A percentile compares a stretch with the other conserved stretches of the same genome.
These are phyloP conservation scores for Leccinum broughii DNA, from an alignment of 768 basidiomycete species.

Conservation along the genomic window DNA sequence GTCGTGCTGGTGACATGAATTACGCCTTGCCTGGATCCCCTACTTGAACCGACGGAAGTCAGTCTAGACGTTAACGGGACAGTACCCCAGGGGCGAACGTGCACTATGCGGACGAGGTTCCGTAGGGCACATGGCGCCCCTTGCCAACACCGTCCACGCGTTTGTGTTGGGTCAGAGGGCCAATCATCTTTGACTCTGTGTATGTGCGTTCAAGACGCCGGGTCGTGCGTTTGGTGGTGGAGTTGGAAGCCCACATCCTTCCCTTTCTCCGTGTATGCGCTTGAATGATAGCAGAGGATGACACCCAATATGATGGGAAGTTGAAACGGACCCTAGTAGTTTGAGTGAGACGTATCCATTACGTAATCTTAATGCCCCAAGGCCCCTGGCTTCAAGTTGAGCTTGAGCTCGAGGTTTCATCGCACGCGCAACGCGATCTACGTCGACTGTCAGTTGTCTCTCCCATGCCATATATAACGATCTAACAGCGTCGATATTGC, in stretches of 20 bases:
- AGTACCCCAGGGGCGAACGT: neutral
- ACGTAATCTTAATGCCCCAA: neutral
- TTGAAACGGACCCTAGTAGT: too few species aligned
- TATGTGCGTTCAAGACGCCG: neutral
- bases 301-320: too few species aligned
- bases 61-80: neutral
- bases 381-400: neutral
- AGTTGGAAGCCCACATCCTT: neutral
- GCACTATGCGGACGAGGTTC: neutral
- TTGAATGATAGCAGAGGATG: too few species aligned
- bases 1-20: too few species aligned
- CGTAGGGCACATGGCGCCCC: neutral
- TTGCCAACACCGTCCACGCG: neutral
- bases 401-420: neutral
- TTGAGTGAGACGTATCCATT: neutral
- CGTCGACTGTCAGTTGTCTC: slow-evolving; percentile 9
- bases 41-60: too few species aligned
- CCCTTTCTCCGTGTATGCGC: too few species aligned
- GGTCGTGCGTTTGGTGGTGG: neutral
- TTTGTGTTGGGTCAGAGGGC: neutral
- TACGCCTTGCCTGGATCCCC: too few species aligned
- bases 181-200: neutral
- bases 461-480: neutral
- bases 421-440: slow-evolving; percentile 6
- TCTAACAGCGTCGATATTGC: neutral